Evolutionary conservation across 192 early-diverging fungal species (phyloP), one percentile per base, ranked within the genome.

Genomic region (Entophlyctis helioformis): DNA sequence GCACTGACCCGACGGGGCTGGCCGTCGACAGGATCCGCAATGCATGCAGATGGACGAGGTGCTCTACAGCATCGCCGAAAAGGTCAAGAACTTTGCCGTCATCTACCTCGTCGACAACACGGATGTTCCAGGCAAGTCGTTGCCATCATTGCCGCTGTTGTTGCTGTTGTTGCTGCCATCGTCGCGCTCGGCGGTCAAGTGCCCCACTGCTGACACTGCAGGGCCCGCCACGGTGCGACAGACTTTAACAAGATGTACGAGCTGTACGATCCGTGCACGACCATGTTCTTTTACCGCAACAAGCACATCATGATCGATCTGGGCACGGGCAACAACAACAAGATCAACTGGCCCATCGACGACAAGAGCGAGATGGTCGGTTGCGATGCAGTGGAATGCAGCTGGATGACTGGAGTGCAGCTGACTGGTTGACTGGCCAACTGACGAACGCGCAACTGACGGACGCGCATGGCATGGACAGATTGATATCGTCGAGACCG

Each of bases 11-110:
- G n/a, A n/a, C n/a, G n/a, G n/a, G n/a, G n/a, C n/a, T n/a, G n/a
- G n/a, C n/a, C n/a, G n/a, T n/a, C 1, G 16, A n/a, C 63, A 74
- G 78, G 87, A 97, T 51, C 63, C 82, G 13, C 76, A 76, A 1
- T 98, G 96, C 68, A 99, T 99, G 96, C 66, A 78, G 36, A 93
- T 93, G 90, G 96, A 99, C 60, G 96, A 99, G 59, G 80, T 85
- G 37, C 69, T 99, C 27, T 92, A 93, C 57, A 64, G 70, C 26
- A 85, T 93, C 24, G 88, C 86, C 5, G 96, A 99, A 42, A 85
- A 85, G 62, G 81, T 97, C 57, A 97, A 95, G 64, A 96, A 95
- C 66, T 99, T 97, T 84, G 96, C 96, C 0, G 87, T 95, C 9
- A 75, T 96, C 25, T 99, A 99, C 50, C 63, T 97, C 27, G 88